Conservation (phyloP, 257 asterid genomes). For the Solanum virginianum region DNA sequence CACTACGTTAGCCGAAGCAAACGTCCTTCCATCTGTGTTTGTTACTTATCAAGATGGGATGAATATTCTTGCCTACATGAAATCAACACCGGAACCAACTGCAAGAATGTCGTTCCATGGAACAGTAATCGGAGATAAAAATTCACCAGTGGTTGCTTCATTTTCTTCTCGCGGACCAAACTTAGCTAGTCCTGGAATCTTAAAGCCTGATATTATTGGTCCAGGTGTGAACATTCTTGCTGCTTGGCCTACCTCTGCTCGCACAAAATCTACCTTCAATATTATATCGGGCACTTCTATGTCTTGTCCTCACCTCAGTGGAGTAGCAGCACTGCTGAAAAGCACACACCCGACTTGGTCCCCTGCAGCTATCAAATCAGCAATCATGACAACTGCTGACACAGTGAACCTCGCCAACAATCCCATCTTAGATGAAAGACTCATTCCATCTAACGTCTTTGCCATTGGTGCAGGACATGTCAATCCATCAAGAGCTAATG, state of each 20-base stretch:
- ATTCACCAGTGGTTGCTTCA: slow-evolving; percentile 27
- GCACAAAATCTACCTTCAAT: slow-evolving; percentile 14
- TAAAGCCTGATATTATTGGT: slow-evolving; percentile 56
- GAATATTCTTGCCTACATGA: slow-evolving; percentile 15
- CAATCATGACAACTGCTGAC: slow-evolving; percentile 44
- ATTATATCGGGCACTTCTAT: slow-evolving; percentile 37
- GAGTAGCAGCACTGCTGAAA: slow-evolving; percentile 33
- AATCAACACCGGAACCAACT: slow-evolving; percentile 9
- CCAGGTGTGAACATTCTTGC: slow-evolving; percentile 49
- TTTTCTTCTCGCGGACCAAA: slow-evolving; percentile 50
- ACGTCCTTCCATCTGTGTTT: slow-evolving; percentile 16
- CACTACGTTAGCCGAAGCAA: slow-evolving; percentile 3
- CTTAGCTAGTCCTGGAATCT: slow-evolving; percentile 20
- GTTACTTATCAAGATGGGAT: slow-evolving; percentile 4
- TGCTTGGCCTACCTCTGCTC: slow-evolving; percentile 20
- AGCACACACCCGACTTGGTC: slow-evolving; percentile 37
- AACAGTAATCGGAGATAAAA: slow-evolving; percentile 22
- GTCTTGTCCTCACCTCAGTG: slow-evolving; percentile 44
- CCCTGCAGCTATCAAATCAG: slow-evolving; percentile 39
- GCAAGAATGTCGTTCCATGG: slow-evolving; percentile 24
- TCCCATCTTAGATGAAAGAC: slow-evolving; percentile 20
- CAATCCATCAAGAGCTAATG: slow-evolving; percentile 25
- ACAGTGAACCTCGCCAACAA: slow-evolving; percentile 3
- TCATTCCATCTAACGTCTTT: slow-evolving; percentile 14
- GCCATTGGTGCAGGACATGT: slow-evolving; percentile 41